These are phyloP conservation scores for Exophiala spinifera DNA, from an alignment of 2,329 filamentous ascomycete species.

Conservation along the genomic window DNA sequence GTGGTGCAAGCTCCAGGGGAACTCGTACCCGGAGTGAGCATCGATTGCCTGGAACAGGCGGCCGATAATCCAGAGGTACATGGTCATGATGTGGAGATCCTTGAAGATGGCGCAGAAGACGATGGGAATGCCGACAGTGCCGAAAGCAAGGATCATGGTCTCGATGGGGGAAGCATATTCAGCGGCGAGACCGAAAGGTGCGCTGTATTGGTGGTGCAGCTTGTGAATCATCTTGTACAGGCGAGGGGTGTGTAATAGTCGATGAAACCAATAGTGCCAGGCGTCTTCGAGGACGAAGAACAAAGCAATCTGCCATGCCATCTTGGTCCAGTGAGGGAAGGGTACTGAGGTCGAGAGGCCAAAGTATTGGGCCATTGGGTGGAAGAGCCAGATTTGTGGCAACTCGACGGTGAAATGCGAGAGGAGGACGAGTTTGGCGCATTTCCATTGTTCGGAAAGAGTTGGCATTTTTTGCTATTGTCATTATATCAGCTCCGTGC, in stretches of 20 bases:
- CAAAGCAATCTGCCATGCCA: conserved; percentile 84
- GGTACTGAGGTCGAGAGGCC: conserved; percentile 85
- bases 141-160: conserved; percentile 88
- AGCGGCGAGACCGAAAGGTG: conserved; percentile 91
- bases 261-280: conserved; percentile 98
- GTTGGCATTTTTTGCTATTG: conserved; percentile 75
- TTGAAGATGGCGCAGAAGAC: conserved; percentile 78
- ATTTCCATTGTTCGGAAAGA: conserved; percentile 89
- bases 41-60: conserved; percentile 97
- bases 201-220: conserved; percentile 98
- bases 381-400: conserved; percentile 82
- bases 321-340: conserved; percentile 81
- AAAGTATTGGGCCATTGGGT: conserved; percentile 89
- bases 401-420: conserved; percentile 97
- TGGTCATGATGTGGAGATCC: conserved; percentile 90
- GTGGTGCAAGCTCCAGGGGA: conserved; percentile 94
- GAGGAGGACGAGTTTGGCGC: conserved; percentile 85
- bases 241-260: conserved; percentile 86
- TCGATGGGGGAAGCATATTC: conserved; percentile 98
- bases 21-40: conserved; percentile 95
- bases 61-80: conserved; percentile 94
- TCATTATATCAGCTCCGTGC: too few species aligned
- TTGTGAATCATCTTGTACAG: conserved; percentile 98
- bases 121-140: conserved; percentile 78
- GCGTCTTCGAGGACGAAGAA: conserved; percentile 96